phyloP scores from a whole-genome alignment of 2,329 filamentous ascomycete species.

The Balansia obtecta region DNA sequence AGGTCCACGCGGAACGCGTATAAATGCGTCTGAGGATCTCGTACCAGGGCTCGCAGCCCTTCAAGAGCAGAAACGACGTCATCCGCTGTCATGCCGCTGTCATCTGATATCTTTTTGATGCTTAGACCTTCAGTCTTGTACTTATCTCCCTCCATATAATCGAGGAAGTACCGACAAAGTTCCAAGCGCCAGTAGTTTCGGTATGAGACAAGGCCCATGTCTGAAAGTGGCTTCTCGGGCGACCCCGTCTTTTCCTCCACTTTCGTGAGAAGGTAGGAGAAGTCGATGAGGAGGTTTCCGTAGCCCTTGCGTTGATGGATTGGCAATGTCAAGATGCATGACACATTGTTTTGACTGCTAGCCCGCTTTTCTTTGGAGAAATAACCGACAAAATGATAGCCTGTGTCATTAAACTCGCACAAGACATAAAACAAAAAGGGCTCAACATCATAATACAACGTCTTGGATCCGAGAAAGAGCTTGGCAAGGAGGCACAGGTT shows the following conservation, averaged over 20 bases:
- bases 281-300: constrained; percentile 92
- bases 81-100: constrained; percentile 90
- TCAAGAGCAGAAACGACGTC: constrained; percentile 93
- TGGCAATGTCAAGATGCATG: constrained; percentile 88
- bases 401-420: constrained; percentile 81
- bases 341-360: constrained; percentile 93
- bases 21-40: constrained; percentile 75
- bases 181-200: constrained; percentile 93
- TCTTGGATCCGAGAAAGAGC: constrained; percentile 96
- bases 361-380: constrained; percentile 97
- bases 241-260: constrained; percentile 91
- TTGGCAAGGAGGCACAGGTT: constrained; percentile 94
- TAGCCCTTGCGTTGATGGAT: constrained; percentile 97
- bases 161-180: constrained; percentile 70
- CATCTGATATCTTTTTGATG: constrained; percentile 62
- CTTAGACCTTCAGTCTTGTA: constrained; percentile 38
- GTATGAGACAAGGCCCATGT: constrained; percentile 96
- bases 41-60: constrained; percentile 74
- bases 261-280: constrained; percentile 89
- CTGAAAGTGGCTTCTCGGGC: constrained; percentile 91
- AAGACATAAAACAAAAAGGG: constrained; percentile 96
- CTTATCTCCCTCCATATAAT: constrained; percentile 23
- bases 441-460: constrained; percentile 94
- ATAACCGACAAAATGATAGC: constrained; percentile 97
- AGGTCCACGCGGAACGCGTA: constrained; percentile 86